Evolutionary conservation across 2,329 filamentous ascomycete genomes (phyloP), one percentile per base, ranked within the genome.

Genomic region (Claviceps fusiformis): DNA sequence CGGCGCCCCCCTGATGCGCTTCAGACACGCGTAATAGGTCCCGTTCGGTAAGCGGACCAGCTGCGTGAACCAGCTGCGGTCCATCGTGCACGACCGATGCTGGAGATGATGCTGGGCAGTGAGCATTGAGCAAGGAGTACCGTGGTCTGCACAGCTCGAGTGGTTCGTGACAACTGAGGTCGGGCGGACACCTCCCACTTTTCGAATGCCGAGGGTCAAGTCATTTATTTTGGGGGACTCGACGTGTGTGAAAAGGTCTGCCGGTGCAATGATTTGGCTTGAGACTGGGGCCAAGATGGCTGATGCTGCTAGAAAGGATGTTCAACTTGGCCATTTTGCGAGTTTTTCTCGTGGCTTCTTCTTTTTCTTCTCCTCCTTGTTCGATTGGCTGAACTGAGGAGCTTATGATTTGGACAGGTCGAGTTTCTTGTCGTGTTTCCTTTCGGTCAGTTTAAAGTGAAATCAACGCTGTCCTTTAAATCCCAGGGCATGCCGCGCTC

Each of bases 21-120:
- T 49, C 43, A 52, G 52, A 45, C 52, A 54, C 7, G 50, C 45
- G 37, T 56, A 54, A n/a, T 54, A 56, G 3, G 44, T 50, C 13
- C 52, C 55, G 19, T 50, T 44, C 17, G 27, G 7, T 10, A 17
- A 29, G 43, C 51, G n/a, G 8, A 54, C 51, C 35, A 54, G 48
- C 52, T 56, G 52, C 11, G 55, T 19, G 19, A 19, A 19, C 19
- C 19, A 19, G 19, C 19, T 19, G 19, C 19, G 19, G 52, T 43
- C 55, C 55, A 19, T 50, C 46, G n/a, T 37, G 15, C 17, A 51
- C 47, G 35, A 35, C 27, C 27, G 43, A 19, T 19, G 19, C 19
- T 19, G 19, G 19, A 19, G 19, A 19, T 19, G 19, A 19, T 19
- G 19, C 19, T 19, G 19, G 19, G 19, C 19, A 19, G 19, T 19